phyloP scores from a whole-genome alignment of 1,284 basidiomycete species.

The Ceratobasidium sp. region DNA sequence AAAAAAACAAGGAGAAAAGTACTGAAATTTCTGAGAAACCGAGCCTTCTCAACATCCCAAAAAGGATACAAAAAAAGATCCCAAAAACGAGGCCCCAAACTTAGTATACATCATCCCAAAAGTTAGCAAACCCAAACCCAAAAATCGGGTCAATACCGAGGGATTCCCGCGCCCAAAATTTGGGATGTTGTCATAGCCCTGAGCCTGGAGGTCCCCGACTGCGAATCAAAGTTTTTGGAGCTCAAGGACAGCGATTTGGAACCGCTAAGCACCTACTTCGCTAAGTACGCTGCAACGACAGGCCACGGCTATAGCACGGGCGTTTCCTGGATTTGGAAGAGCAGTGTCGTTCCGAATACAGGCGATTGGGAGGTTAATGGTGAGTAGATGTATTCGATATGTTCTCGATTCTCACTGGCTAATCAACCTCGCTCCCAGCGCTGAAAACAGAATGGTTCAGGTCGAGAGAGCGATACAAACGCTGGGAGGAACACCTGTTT shows the following conservation, averaged over 20 bases:
- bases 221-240: not conserved
- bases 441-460: constrained; percentile 29
- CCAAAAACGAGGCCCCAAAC: no score
- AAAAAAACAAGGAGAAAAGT: no score
- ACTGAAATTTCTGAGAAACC: no score
- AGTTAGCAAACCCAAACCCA: no score
- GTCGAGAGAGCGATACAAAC: constrained; percentile 15
- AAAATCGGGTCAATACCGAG: no score
- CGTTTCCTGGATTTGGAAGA: constrained; percentile 28
- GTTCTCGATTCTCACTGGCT: not conserved
- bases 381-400: not conserved
- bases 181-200: no score
- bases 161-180: no score
- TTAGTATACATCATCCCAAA: no score
- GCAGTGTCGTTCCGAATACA: not conserved
- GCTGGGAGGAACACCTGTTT: constrained; percentile 22
- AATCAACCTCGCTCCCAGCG: not conserved
- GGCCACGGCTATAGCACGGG: not conserved
- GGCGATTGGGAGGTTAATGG: constrained; percentile 5
- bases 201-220: not conserved
- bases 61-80: no score
- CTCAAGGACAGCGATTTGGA: not conserved
- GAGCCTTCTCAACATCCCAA: no score
- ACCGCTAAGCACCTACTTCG: not conserved
- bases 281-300: not conserved